Evolutionary conservation across 495 filamentous ascomycete genomes (phyloP), one percentile per base, ranked within the genome.

Genomic region (Cairneyella variabilis): DNA sequence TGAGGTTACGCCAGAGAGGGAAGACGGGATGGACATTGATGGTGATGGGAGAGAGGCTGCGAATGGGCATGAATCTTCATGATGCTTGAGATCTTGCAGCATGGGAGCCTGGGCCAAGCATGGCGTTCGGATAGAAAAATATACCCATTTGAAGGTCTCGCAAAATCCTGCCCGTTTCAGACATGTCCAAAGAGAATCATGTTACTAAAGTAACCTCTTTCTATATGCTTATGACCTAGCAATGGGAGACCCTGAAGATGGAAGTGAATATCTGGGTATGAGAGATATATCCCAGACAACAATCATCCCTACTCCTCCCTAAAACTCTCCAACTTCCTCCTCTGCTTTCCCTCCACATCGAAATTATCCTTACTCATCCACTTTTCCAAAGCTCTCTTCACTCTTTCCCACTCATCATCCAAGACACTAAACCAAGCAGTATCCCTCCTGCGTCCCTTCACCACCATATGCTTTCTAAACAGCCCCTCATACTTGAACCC

Each of bases 401-500:
- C 20, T 42, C 1, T 59, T 56, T 6, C 30, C 80, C 80, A 83
- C 59, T 82, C 78, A 3, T 68, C 71, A 44, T 71, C 66, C 41
- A 77, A 26, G 3, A 81, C 71, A 37, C 76, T 70, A 57, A 68
- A 80, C 78, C 78, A 84, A 17, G 72, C 65, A 5, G 77, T 79
- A 64, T 84, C 79, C 49, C 80, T 63, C 56, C 65, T 79, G 37
- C 68, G 62, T 2, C 79, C 81, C 61, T 78, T 80, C 4, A 76
- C 57, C 38, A 84, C 68, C 69, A 80, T 68, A 63, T 83, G 78
- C 53, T 82, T 75, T 28, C 78, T 68, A 44, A 81, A 80, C 5
- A 73, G 38, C 0, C 81, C 81, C 56, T 84, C 81, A 48, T 59
- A 72, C 12, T 44, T 63, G 57, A 81, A 82, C 1, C 81, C 80